These are phyloP conservation scores for Syncephalastrum racemosum DNA, from an alignment of 371 early-diverging fungal genomes.

Conservation along the genomic window DNA sequence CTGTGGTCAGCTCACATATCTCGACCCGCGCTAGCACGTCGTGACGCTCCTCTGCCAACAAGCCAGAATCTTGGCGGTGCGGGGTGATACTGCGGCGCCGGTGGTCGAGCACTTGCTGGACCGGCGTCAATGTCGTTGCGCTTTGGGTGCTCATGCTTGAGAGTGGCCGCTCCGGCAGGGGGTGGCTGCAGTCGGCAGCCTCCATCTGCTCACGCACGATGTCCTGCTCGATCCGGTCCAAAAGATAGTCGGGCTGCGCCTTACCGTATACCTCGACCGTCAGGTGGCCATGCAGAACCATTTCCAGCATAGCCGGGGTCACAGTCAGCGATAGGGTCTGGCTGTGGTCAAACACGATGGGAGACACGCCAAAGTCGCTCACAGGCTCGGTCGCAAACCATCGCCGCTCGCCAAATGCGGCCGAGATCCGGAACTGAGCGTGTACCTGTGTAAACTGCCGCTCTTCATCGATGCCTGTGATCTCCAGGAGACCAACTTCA, in stretches of 20 bases:
- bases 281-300: constrained; percentile 37
- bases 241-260: constrained; percentile 39
- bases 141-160: not conserved
- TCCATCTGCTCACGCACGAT: constrained; percentile 3
- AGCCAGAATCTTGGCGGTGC: not conserved
- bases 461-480: constrained; percentile 64
- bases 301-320: constrained; percentile 39
- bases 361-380: constrained; percentile 42
- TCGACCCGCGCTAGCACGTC: constrained; percentile 68
- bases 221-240: constrained; percentile 3
- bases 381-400: constrained; percentile 55
- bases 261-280: constrained; percentile 63
- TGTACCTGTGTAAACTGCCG: constrained; percentile 70
- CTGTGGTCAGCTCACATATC: constrained; percentile 60
- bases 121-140: not conserved
- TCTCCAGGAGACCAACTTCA: constrained; percentile 65
- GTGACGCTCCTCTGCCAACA: constrained; percentile 63
- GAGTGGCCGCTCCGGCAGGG: not conserved
- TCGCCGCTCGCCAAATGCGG: constrained; percentile 45
- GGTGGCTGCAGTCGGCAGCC: not conserved
- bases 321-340: constrained; percentile 58
- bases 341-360: constrained; percentile 57
- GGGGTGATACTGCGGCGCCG: not conserved
- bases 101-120: not conserved
- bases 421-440: constrained; percentile 70